Conservation (phyloP, 2,329 filamentous ascomycete genomes). For the Penicillium expansum region DNA sequence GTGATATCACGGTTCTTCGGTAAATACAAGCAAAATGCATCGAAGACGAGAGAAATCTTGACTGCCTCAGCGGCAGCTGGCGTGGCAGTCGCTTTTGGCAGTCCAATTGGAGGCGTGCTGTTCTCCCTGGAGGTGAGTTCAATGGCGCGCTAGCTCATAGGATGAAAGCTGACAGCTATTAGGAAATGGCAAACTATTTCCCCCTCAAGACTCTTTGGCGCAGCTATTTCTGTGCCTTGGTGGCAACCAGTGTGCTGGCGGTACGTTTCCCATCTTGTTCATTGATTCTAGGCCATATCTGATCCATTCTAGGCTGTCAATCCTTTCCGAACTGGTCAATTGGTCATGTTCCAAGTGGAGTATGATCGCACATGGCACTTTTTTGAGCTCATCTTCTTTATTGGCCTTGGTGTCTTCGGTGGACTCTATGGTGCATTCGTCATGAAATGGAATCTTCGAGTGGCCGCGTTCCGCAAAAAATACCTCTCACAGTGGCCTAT, state of each 20-base stretch:
- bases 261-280: conserved; percentile 38
- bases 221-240: conserved; percentile 95
- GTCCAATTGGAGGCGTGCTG: conserved; percentile 91
- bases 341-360: conserved; percentile 98
- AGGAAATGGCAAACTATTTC: conserved; percentile 94
- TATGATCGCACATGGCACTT: conserved; percentile 98
- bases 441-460: conserved; percentile 94
- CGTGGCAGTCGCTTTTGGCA: conserved; percentile 94
- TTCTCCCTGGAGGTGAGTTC: conserved; percentile 77
- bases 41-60: conserved; percentile 91
- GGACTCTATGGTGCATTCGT: conserved; percentile 94
- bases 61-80: conserved; percentile 93
- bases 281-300: conserved; percentile 1
- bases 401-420: conserved; percentile 87
- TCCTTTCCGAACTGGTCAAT: conserved; percentile 90
- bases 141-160: neutral
- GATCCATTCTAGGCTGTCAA: conserved; percentile 70
- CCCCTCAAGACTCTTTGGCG: conserved; percentile 97
- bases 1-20: conserved; percentile 90
- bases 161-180: conserved; percentile 16
- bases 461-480: conserved; percentile 89
- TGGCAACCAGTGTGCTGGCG: conserved; percentile 86
- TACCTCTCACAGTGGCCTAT: conserved; percentile 82
- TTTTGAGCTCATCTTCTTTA: conserved; percentile 90
- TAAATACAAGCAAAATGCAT: conserved; percentile 88